phyloP scores from a whole-genome alignment of 2,329 filamentous ascomycete genomes.

The Lasiodiplodia sp. region DNA sequence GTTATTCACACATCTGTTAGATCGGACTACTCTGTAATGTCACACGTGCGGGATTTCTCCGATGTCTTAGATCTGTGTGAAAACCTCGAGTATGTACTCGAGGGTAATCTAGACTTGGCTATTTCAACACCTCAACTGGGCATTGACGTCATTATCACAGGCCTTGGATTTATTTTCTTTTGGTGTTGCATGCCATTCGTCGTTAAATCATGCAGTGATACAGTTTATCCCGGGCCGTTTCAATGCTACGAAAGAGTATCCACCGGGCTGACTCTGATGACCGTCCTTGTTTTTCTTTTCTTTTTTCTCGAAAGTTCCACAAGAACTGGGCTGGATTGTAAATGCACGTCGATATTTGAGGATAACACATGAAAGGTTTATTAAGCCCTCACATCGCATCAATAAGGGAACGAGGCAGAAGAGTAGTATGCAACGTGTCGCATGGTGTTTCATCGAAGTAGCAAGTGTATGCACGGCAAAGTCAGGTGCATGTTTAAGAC shows the following conservation, averaged over 20 bases:
- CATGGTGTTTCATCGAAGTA: constrained; percentile 37
- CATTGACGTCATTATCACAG: constrained; percentile 50
- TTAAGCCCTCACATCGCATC: constrained; percentile 35
- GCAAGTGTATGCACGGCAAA: constrained; percentile 41
- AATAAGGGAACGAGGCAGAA: constrained; percentile 41
- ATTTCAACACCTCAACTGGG: constrained; percentile 42
- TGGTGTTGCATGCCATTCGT: constrained; percentile 90
- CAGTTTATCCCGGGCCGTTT: constrained; percentile 46
- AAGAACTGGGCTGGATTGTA: constrained; percentile 43
- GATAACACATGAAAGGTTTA: constrained; percentile 50
- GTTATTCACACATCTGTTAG: constrained; percentile 38
- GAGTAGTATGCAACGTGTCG: constrained; percentile 39
- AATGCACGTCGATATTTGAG: constrained; percentile 51
- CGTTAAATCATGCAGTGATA: constrained; percentile 71
- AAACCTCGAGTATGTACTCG: constrained; percentile 40
- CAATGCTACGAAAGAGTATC: constrained; percentile 45
- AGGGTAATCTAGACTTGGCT: constrained; percentile 40
- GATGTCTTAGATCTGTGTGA: constrained; percentile 44
- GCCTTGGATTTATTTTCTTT: constrained; percentile 80
- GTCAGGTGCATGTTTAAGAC: constrained; percentile 27
- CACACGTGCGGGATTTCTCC: constrained; percentile 42
- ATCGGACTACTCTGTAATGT: constrained; percentile 25
- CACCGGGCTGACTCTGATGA: constrained; percentile 43
- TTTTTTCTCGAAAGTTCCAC: constrained; percentile 41
- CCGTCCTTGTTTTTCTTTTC: constrained; percentile 42